phyloP scores from a whole-genome alignment of 2,329 filamentous ascomycete genomes.

The Fusarium tanahbumbuense region DNA sequence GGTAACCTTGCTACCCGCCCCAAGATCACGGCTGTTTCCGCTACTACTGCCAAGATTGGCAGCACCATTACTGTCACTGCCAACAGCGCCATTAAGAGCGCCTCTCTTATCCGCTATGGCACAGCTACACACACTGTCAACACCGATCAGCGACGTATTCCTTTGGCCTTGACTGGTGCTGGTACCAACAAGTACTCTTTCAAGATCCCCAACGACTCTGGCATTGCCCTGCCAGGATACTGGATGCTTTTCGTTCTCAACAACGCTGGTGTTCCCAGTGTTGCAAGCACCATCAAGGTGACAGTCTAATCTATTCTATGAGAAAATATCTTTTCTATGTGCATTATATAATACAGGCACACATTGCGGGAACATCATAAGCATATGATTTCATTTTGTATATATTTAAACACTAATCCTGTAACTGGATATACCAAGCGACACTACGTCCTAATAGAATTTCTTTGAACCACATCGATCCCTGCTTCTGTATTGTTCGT shows the following conservation, averaged over 20 bases:
- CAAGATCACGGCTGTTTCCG: constrained; percentile 25
- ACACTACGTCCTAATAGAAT: constrained; percentile 9
- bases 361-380: not conserved
- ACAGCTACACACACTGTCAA: constrained; percentile 38
- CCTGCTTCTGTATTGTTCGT: not conserved
- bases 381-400: constrained; percentile 10
- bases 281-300: constrained; percentile 36
- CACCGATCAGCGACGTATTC: constrained; percentile 40
- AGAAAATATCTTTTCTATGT: not conserved
- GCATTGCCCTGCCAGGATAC: constrained; percentile 37
- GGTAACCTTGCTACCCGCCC: constrained; percentile 33
- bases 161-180: constrained; percentile 9
- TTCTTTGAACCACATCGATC: not conserved
- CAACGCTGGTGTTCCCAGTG: constrained; percentile 30
- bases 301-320: constrained; percentile 2
- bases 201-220: constrained; percentile 29
- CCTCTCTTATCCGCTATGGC: constrained; percentile 36
- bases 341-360: not conserved
- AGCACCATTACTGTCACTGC: constrained; percentile 26
- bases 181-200: constrained; percentile 36
- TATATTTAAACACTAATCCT: constrained; percentile 12
- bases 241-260: constrained; percentile 42
- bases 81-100: constrained; percentile 21
- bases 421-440: not conserved
- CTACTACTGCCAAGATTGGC: constrained; percentile 25